These are phyloP conservation scores for Corrigiola litoralis DNA, from an alignment of 179 eudicot species.

Conservation along the genomic window DNA sequence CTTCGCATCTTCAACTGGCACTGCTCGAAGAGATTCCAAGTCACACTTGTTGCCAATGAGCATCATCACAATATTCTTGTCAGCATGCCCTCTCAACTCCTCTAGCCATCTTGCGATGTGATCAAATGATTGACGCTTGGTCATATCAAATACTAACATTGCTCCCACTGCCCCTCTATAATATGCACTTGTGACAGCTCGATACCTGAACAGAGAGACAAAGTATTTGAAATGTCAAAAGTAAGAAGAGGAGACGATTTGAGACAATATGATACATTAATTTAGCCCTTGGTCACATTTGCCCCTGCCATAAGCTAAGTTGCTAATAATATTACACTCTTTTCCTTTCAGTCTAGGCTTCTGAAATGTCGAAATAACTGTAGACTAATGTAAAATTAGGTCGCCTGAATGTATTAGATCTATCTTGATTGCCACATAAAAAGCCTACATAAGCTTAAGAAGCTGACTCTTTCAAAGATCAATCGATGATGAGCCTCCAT, in stretches of 20 bases:
- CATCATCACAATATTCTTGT: conserved; percentile 38
- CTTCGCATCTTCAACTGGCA: conserved; percentile 42
- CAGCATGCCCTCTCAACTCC: conserved; percentile 40
- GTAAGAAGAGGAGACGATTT: not conserved
- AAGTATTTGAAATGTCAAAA: not conserved
- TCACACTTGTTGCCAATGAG: conserved; percentile 42
- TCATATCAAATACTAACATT: conserved; percentile 47
- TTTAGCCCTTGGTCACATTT: not conserved
- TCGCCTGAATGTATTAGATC: no score
- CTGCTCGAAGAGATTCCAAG: conserved; percentile 39
- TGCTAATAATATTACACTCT: not conserved
- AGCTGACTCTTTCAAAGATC: no score
- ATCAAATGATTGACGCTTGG: conserved; percentile 45
- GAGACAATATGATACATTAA: not conserved
- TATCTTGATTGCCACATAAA: no score
- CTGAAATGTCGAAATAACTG: no score
- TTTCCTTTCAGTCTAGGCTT: no score
- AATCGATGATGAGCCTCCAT: no score
- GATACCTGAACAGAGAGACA: conserved; percentile 23
- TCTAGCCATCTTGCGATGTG: conserved; percentile 48
- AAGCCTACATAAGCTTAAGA: no score
- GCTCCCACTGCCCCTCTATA: conserved; percentile 53
- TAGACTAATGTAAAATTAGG: no score
- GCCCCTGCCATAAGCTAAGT: not conserved
- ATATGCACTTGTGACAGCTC: conserved; percentile 50